A percentile compares a stretch with the other conserved stretches of the same genome.
phyloP scores from a whole-genome alignment of 2,329 filamentous ascomycete genomes.

The Colletotrichum musae region DNA sequence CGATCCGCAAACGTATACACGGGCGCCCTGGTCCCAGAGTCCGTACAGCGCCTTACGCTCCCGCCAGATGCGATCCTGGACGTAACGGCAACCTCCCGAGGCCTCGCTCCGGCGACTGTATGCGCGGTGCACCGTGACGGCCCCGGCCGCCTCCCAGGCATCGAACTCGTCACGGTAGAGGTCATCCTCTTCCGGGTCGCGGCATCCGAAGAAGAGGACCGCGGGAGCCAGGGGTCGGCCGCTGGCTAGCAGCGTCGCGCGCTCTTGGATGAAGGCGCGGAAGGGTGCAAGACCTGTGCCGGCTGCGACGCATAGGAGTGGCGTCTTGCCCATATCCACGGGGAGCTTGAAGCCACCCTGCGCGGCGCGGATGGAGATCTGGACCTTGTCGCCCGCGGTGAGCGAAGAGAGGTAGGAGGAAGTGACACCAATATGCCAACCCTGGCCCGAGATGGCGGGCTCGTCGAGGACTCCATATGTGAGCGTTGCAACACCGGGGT shows the following conservation, averaged over 20 bases:
- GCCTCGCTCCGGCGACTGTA: conserved; percentile 60
- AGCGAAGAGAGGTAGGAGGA: conserved; percentile 72
- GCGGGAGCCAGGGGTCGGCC: conserved; percentile 56
- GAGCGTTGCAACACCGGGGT: conserved; percentile 68
- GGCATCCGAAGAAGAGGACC: conserved; percentile 66
- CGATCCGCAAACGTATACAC: conserved; percentile 75
- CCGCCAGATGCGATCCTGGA: conserved; percentile 60
- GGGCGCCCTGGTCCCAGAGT: conserved; percentile 57
- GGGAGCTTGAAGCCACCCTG: conserved; percentile 82
- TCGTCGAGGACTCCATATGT: conserved; percentile 74
- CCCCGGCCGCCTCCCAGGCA: conserved; percentile 61
- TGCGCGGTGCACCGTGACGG: conserved; percentile 72
- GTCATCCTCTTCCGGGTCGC: conserved; percentile 57
- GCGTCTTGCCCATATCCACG: conserved; percentile 89
- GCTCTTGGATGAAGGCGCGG: conserved; percentile 98
- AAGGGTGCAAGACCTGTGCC: conserved; percentile 97
- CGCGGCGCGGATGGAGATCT: conserved; percentile 64
- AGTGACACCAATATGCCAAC: conserved; percentile 71
- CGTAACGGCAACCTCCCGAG: conserved; percentile 64
- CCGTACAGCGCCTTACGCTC: conserved; percentile 49
- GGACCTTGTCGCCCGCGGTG: conserved; percentile 57
- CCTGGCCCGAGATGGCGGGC: conserved; percentile 63
- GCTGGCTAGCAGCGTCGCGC: conserved; percentile 73
- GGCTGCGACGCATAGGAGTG: conserved; percentile 87
- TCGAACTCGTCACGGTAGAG: conserved; percentile 61